Evolutionary conservation across 164 flowering plant species (phyloP).

Genomic region (Protea cynaroides): DNA sequence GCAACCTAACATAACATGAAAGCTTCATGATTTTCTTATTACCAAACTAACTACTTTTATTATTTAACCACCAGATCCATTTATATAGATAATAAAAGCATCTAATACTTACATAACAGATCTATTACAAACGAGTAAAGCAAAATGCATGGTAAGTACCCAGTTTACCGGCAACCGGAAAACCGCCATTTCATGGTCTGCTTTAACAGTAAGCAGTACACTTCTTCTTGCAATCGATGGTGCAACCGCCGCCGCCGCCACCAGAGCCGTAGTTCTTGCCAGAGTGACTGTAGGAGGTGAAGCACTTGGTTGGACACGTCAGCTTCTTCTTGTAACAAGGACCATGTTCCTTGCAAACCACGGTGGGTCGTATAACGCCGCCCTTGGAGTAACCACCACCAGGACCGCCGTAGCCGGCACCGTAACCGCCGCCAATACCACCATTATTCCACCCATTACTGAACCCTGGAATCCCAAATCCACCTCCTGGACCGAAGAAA

Average conservation of each 20-base stretch:
- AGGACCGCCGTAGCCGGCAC: slow-evolving; percentile 66
- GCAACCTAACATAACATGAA: no score
- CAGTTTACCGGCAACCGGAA: slow-evolving; percentile 13
- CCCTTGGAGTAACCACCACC: slow-evolving; percentile 52
- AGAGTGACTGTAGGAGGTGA: slow-evolving; percentile 60
- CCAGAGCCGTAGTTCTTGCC: slow-evolving; percentile 80
- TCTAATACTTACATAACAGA: no score
- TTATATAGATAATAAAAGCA: no score
- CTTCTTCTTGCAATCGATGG: slow-evolving; percentile 81
- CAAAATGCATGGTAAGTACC: no score
- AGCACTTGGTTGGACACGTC: slow-evolving; percentile 85
- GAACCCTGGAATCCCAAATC: slow-evolving; percentile 16
- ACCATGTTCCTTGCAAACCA: slow-evolving; percentile 70
- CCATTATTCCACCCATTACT: slow-evolving; percentile 30
- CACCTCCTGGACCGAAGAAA: slow-evolving; percentile 30
- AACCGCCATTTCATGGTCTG: slow-evolving; percentile 3
- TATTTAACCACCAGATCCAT: no score
- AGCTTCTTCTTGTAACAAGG: slow-evolving; percentile 75
- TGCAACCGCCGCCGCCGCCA: slow-evolving; percentile 98
- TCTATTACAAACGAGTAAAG: no score
- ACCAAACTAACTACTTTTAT: no score
- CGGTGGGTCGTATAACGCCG: slow-evolving; percentile 49
- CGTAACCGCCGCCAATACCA: slow-evolving; percentile 60
- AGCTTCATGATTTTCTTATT: no score
- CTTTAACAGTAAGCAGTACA: slow-evolving; percentile 73